Percentiles rank a stretch among this genome's conserved stretches.
phyloP scores from a whole-genome alignment of 352 stramenopile species.

The Globisporangium paddicum region DNA sequence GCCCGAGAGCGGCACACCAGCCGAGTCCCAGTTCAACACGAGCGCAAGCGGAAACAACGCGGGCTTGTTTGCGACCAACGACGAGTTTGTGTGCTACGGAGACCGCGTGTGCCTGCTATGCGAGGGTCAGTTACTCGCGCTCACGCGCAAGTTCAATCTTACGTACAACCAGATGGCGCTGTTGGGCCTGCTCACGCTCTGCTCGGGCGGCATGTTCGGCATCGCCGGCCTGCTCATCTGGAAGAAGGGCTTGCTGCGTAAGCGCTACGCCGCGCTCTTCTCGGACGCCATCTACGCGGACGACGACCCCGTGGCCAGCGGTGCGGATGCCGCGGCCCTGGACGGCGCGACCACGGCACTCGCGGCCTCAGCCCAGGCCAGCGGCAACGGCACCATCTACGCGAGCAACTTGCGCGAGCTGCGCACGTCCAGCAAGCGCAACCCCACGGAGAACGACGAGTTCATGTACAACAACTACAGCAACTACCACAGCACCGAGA shows the following conservation, averaged over 20 bases:
- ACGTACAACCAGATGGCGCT: conserved; percentile 71
- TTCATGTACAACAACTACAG: background rate
- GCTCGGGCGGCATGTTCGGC: conserved; percentile 53
- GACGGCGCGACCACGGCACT: conserved; percentile 10
- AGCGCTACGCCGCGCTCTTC: conserved; percentile 67
- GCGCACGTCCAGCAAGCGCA: background rate
- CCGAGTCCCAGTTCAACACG: background rate
- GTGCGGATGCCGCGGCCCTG: background rate
- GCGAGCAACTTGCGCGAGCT: background rate
- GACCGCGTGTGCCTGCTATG: conserved; percentile 69
- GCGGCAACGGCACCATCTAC: conserved; percentile 14
- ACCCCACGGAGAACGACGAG: conserved; percentile 17
- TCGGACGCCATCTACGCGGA: conserved; percentile 53
- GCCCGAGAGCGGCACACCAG: background rate
- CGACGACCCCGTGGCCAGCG: conserved; percentile 15
- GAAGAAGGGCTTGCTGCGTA: conserved; percentile 63
- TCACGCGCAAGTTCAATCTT: conserved; percentile 74
- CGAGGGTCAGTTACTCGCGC: conserved; percentile 62
- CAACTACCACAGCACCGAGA: background rate
- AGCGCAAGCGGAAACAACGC: background rate
- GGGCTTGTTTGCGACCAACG: conserved; percentile 1
- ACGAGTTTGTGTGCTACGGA: conserved; percentile 75
- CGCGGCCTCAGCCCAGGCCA: conserved; percentile 5
- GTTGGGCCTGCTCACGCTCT: conserved; percentile 42
- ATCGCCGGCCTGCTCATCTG: conserved; percentile 67